Percentiles rank a stretch among this genome's conserved stretches.
These are phyloP conservation scores for Paraconiothyrium brasiliense DNA, from an alignment of 2,329 filamentous ascomycete genomes.

Conservation along the genomic window DNA sequence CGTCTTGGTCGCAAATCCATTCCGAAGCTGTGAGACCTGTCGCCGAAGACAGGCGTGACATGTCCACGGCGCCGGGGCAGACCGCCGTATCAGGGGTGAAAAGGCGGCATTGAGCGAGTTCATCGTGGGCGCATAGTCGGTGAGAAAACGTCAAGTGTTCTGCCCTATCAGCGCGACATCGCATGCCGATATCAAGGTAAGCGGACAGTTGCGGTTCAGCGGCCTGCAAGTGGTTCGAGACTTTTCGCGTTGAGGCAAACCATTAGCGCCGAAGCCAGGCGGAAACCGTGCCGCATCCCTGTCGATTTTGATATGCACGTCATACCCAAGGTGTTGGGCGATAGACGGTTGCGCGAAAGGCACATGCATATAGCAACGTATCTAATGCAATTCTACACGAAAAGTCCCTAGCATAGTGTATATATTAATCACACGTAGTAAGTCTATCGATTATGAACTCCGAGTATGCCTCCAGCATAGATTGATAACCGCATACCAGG, in stretches of 20 bases:
- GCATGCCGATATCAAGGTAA: neutral
- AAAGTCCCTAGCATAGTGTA: neutral
- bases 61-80: slow-evolving; percentile 39
- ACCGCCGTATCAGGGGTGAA: slow-evolving; percentile 37
- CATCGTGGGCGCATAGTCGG: slow-evolving; percentile 42
- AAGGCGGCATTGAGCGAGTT: slow-evolving; percentile 34
- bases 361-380: too few relatives aligned
- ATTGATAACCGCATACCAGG: neutral
- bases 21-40: slow-evolving; percentile 18
- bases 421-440: neutral
- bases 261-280: slow-evolving; percentile 3
- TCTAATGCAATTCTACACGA: neutral
- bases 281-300: slow-evolving; percentile 14
- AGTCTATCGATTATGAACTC: neutral
- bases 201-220: neutral
- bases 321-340: neutral
- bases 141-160: slow-evolving; percentile 6
- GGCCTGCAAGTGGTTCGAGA: slow-evolving; percentile 5
- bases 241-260: slow-evolving; percentile 12
- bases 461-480: neutral
- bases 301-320: slow-evolving; percentile 6
- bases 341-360: too few relatives aligned
- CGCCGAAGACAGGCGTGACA: slow-evolving; percentile 47
- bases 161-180: slow-evolving; percentile 7
- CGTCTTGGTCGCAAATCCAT: slow-evolving; percentile 22